phyloP scores from a whole-genome alignment of 2,329 filamentous ascomycete genomes.

The Penicillium hesseltinei region DNA sequence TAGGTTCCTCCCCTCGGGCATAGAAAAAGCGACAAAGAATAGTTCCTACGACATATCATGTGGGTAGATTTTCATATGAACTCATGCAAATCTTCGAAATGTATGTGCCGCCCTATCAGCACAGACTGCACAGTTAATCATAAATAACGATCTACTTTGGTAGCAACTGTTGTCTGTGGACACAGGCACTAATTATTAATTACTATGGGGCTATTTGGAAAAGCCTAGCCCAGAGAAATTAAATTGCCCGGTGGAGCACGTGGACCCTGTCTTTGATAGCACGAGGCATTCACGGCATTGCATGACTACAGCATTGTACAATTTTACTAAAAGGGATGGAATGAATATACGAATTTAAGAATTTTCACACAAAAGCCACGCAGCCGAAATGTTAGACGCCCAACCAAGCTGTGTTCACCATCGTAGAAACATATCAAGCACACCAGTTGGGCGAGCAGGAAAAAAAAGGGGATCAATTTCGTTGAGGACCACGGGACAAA shows the following conservation, averaged over 20 bases:
- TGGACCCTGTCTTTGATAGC: neutral
- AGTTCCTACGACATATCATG: neutral
- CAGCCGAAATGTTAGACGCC: slow-evolving; percentile 23
- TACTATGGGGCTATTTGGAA: neutral
- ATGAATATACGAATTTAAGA: slow-evolving; percentile 17
- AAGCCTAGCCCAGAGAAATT: slow-evolving; percentile 2
- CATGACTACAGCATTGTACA: neutral
- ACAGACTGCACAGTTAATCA: too few species aligned
- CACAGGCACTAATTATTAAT: neutral
- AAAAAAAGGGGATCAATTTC: slow-evolving; percentile 27
- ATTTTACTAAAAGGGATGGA: neutral
- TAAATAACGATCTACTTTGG: neutral
- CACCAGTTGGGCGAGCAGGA: slow-evolving; percentile 18
- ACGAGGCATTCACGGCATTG: neutral
- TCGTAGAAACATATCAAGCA: slow-evolving; percentile 18
- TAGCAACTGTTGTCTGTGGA: neutral
- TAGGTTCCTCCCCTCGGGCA: neutral
- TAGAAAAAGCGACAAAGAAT: neutral
- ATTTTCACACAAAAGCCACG: slow-evolving; percentile 21
- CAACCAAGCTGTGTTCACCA: slow-evolving; percentile 17
- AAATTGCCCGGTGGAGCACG: slow-evolving; percentile 8
- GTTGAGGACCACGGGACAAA: slow-evolving; percentile 16
- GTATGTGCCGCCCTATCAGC: neutral
- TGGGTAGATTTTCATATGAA: neutral
- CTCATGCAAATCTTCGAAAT: neutral